These are phyloP conservation scores for Penstemon barbatus DNA, from an alignment of 257 asterid genomes.

Conservation along the genomic window DNA sequence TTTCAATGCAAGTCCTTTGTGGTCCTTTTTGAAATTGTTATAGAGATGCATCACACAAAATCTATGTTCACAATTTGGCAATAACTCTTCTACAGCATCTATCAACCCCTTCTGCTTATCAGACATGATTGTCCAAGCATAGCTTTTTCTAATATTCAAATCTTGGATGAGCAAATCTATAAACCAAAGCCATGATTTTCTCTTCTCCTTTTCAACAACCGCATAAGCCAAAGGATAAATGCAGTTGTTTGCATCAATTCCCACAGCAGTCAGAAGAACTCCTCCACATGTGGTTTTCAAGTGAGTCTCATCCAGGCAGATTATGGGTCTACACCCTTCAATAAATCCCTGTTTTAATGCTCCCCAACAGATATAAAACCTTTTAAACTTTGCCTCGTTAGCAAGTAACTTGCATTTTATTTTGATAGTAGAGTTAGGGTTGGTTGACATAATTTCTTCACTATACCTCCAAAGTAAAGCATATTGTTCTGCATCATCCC, in stretches of 20 bases:
- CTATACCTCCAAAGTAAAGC: background rate
- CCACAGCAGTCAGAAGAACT: background rate
- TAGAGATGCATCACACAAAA: background rate
- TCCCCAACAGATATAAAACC: background rate
- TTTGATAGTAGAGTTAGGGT: background rate
- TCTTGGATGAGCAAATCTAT: background rate
- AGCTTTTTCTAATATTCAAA: background rate
- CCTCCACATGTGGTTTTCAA: background rate
- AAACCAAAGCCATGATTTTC: background rate
- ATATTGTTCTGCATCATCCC: background rate
- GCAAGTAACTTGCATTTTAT: background rate
- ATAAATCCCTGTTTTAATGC: background rate
- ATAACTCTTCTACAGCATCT: background rate
- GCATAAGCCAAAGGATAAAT: conserved; percentile 8
- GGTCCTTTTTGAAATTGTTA: background rate
- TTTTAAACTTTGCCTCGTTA: background rate
- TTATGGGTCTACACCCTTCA: background rate
- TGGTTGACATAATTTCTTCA: background rate
- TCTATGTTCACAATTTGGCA: background rate
- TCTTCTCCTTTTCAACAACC: background rate
- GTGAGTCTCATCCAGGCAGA: background rate
- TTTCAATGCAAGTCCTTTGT: background rate
- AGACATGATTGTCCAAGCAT: background rate
- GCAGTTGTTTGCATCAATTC: background rate
- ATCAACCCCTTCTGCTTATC: background rate